Base-by-base conservation (phyloP, 257 asterid genomes). In the Schizonepeta tenuifolia region DNA sequence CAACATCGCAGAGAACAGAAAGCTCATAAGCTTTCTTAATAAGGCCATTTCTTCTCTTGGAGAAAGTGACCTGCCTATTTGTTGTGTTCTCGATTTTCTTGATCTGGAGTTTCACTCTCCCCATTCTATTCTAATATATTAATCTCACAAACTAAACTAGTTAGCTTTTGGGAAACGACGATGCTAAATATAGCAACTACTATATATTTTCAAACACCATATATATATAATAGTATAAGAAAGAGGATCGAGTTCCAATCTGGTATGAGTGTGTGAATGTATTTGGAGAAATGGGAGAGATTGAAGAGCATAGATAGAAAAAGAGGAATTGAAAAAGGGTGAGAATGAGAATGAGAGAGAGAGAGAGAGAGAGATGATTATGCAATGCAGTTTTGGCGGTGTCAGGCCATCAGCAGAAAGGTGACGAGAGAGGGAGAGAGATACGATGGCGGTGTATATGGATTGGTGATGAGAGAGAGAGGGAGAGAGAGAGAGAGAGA, bases 11-110 rank as follows among this genome's bases (percentile, higher is more conserved):
- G 3, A 91, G 99, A 0, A 94, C 97, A 81, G 99, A 94, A 63
- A 94, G 95, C 28, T 94, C 99, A 81, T 94, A 94, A 38, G 99
- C 99, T 86, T 94, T 94, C 89, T 94, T 94, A 43, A 94, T 84
- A 9, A 94, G 91, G 11, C 99, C 99, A 82, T 86, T 94, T 75
- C 99, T 89, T 50, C 99, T 87, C 85, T 94, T 94, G 1, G 99
- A 94, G 87, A 88, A 94, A 82, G 99, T 94, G 77, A 94, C 97
- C 75, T 94, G 99, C 87, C 99, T 84, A 70, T 94, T 94, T 43
- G 99, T 94, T 74, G 97, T 89, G 41, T 91, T 94, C 75, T 94
- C 99, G 0, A 94, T 94, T 75, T 85, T 91, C 89, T 91, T 94
- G 86, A 94, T 94, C 78, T 91, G 89, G 7, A 94, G 88, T 76